Evolutionary conservation across 768 basidiomycete genomes (phyloP).

Genomic region (Coprinellus aureogranulatus): DNA sequence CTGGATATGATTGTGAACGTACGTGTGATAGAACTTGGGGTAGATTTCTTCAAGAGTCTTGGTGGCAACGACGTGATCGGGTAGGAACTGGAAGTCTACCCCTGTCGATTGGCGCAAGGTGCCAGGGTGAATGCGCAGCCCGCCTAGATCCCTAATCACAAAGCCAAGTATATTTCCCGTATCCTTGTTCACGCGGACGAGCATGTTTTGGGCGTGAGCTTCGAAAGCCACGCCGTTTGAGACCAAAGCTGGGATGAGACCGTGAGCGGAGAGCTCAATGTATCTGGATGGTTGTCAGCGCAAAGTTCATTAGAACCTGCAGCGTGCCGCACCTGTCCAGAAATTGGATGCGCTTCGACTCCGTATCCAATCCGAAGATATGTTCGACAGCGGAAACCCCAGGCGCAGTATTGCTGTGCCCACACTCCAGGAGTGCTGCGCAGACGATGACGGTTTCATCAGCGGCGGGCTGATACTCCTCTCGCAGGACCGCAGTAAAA

Average conservation of each 20-base stretch:
- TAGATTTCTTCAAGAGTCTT: slow-evolving; percentile 48
- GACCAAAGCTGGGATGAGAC: slow-evolving; percentile 50
- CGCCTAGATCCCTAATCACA: slow-evolving; percentile 56
- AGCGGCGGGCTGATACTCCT: slow-evolving; percentile 36
- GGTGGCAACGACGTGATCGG: slow-evolving; percentile 52
- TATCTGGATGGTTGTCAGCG: slow-evolving; percentile 33
- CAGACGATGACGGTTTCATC: slow-evolving; percentile 48
- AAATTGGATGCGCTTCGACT: slow-evolving; percentile 44
- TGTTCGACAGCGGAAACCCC: slow-evolving; percentile 49
- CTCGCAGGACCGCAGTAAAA: slow-evolving; percentile 48
- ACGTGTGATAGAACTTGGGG: slow-evolving; percentile 59
- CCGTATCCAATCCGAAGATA: slow-evolving; percentile 44
- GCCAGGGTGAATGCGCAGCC: slow-evolving; percentile 51
- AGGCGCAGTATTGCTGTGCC: slow-evolving; percentile 38
- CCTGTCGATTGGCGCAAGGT: slow-evolving; percentile 49
- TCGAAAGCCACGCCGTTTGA: slow-evolving; percentile 60
- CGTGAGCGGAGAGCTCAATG: slow-evolving; percentile 47
- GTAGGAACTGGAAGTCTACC: slow-evolving; percentile 49
- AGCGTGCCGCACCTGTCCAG: slow-evolving; percentile 38
- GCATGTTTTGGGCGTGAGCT: slow-evolving; percentile 59
- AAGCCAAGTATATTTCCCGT: slow-evolving; percentile 48
- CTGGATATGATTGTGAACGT: slow-evolving; percentile 60
- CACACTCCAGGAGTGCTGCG: slow-evolving; percentile 53
- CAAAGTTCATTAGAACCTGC: not conserved
- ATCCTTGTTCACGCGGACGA: slow-evolving; percentile 42